phyloP scores from a whole-genome alignment of 345 rosid genomes.

The Syzygium jambos region DNA sequence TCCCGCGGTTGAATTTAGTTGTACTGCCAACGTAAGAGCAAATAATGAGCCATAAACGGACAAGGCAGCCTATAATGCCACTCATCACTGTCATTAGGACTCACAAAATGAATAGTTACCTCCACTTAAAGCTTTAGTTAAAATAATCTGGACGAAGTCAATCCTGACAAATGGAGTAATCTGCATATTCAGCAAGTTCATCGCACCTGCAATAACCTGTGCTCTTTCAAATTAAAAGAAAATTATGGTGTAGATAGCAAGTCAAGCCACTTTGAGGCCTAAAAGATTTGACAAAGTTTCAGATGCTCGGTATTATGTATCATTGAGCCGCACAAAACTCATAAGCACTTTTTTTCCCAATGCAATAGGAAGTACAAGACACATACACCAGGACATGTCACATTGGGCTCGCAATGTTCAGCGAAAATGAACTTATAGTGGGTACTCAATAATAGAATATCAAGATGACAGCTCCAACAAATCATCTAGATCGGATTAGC shows the following conservation, averaged over 20 bases:
- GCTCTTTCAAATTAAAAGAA: slow-evolving; percentile 19
- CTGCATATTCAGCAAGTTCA: slow-evolving; percentile 54
- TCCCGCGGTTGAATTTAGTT: not conserved
- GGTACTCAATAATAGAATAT: not conserved
- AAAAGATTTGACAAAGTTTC: not conserved
- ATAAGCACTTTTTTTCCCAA: not conserved
- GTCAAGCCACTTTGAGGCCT: not conserved
- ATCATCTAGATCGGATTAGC: not conserved
- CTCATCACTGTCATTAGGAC: not conserved
- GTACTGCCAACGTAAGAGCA: not conserved
- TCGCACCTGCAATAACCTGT: slow-evolving; percentile 84
- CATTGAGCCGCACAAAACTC: not conserved
- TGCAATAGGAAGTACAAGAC: not conserved
- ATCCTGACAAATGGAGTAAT: slow-evolving; percentile 79
- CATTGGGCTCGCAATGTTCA: not conserved
- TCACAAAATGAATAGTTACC: slow-evolving; percentile 19
- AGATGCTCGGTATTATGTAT: not conserved
- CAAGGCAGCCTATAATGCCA: not conserved
- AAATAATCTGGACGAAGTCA: slow-evolving; percentile 61
- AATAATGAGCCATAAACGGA: not conserved
- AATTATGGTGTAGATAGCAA: not conserved
- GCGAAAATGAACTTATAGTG: not conserved
- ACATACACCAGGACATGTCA: not conserved
- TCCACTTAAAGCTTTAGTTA: slow-evolving; percentile 54
- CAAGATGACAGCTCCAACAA: not conserved